Base-by-base conservation (phyloP, 176 grass and related monocot genomes). In the Elaeis guineensis region DNA sequence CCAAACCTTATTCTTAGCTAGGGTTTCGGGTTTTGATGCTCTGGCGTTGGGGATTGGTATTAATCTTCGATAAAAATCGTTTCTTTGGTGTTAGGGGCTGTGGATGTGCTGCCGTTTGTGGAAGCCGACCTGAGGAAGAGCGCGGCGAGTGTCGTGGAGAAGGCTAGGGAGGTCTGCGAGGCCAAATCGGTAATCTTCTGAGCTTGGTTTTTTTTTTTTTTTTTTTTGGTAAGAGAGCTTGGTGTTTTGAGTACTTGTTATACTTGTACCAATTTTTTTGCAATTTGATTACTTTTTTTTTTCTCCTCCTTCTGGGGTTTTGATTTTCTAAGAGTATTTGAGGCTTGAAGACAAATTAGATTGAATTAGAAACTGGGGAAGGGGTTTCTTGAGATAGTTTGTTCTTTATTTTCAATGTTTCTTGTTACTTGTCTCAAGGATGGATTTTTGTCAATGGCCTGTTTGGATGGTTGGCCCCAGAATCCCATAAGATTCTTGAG, bases 71-170 rank as follows among this genome's bases (percentile, higher is more conserved):
- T 66, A 18, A 62, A 21, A 58, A 22, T 25, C 19, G 51, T 29
- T 17, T 35, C 17, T 19, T 35, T 25, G 0, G 21, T 0, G 17
- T 69, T 55, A 85, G 86, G 66, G 2, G 78, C 66, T 0, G 74
- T 51, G 3, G 81, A 85, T 54, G 67, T 80, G 16, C 19, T 85
- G 49, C 76, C 66, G 55, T 23, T n/a, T 6, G 74, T 85, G 66
- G 81, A 85, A 1, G 28, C 62, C 6, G 62, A 78, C 69, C 74
- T 85, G 74, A 75, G 81, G 30, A 81, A 72, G 81, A 39, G 19
- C 15, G 78, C 81, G 9, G 78, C 73, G 49, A 73, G 52, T 3
- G 78, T 81, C 50, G 78, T 85, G 5, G 71, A 72, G 11, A 72
- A 53, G 74, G 78, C 78, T 59, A 75, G 82, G 32, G 61, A 58